Conservation (phyloP, 805 yeast species). For the Cyberlindnera saturnus region DNA sequence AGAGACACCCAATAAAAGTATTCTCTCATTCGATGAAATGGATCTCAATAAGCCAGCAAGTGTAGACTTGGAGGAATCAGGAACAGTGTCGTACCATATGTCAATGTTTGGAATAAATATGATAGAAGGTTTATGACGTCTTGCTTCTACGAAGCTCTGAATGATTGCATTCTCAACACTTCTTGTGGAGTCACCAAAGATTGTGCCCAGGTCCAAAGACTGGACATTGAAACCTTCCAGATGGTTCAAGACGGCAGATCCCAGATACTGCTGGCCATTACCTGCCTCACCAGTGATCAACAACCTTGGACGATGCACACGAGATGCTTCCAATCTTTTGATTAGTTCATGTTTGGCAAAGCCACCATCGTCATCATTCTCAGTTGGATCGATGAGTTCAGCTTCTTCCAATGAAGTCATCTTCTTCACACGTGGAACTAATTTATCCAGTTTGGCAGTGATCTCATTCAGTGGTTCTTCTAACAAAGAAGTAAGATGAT, state of each 20-base stretch:
- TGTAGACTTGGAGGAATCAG: conserved; percentile 65
- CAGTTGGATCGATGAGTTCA: conserved; percentile 51
- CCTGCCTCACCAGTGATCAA: conserved; percentile 70
- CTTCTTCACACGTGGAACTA: conserved; percentile 57
- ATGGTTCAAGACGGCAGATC: conserved; percentile 72
- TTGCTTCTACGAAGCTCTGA: conserved; percentile 80
- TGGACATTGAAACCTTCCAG: conserved; percentile 90
- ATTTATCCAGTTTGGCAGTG: conserved; percentile 39
- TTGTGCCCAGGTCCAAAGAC: conserved; percentile 69
- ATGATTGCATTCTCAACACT: conserved; percentile 81
- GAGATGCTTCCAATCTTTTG: conserved; percentile 42
- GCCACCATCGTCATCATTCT: conserved; percentile 54
- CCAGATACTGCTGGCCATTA: conserved; percentile 80
- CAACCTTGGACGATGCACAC: conserved; percentile 79
- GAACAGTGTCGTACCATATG: conserved; percentile 63
- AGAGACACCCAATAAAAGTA: conserved; percentile 69
- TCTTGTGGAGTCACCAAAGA: conserved; percentile 72
- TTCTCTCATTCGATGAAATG: conserved; percentile 63
- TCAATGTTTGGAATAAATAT: conserved; percentile 79
- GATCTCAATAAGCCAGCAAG: conserved; percentile 64
- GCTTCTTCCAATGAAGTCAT: conserved; percentile 64
- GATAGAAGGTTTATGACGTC: conserved; percentile 84
- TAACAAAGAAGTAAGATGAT: conserved; percentile 59
- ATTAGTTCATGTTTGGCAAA: conserved; percentile 62
- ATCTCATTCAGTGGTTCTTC: conserved; percentile 42